Base-by-base conservation (phyloP, 2,329 filamentous ascomycete genomes). In the Colletotrichum sojae region DNA sequence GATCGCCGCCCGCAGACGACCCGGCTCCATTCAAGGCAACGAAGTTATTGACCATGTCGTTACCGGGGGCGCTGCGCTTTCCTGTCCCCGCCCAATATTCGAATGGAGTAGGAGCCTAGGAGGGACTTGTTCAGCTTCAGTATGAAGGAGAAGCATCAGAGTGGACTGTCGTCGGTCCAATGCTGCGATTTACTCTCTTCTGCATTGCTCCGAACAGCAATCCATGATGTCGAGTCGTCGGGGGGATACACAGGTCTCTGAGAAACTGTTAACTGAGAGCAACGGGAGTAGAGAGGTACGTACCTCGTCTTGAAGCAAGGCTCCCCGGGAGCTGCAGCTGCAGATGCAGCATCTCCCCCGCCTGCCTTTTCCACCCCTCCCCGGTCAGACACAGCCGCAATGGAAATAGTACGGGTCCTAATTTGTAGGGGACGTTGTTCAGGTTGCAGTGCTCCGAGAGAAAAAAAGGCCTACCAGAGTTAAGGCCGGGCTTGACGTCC, bases 361-460 rank as follows among this genome's bases (percentile, higher is more conserved):
- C 55, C 66, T 62, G 49, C 66, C 43, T 18, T 60, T 43, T 27
- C 43, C 51, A 22, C 40, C 49, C 55, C 51, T 39, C 45, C 62
- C 64, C 36, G 5, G 51, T 46, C 40, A 49, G 49, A 60, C 67
- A 69, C 67, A 69, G 67, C 67, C 62, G 67, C 67, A 45, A 67
- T 61, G 56, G 67, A 60, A 57, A 69, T 69, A 67, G 67, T 31
- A 67, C 39, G 55, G 62, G 67, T 69, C 56, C 51, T 56, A 53
- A 56, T 53, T 43, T 49, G 43, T 60, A 60, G 51, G 40, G 45
- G 25, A 53, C 49, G 49, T 22, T 31, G 52, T 18, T 49, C 22
- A 60, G 62, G 49, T 53, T 25, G 20, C 49, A 56, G 39, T 31
- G 61, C n/a, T 61, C 55, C 36, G 40, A 55, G 22, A 65, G 22